phyloP scores from a whole-genome alignment of 371 early-diverging fungal genomes.

The Mucor mucedo region DNA sequence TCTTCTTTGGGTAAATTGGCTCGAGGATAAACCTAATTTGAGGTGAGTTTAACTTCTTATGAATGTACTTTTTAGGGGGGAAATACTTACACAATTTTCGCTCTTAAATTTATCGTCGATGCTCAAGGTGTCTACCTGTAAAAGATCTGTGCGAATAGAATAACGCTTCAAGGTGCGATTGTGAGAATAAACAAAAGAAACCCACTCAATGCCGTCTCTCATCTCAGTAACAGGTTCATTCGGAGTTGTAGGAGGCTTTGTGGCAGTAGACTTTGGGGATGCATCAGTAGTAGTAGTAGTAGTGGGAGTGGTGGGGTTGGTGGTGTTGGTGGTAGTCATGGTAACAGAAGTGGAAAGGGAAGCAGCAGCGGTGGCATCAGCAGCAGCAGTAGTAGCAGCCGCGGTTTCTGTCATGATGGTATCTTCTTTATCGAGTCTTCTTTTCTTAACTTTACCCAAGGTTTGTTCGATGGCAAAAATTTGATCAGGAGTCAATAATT shows the following conservation, averaged over 20 bases:
- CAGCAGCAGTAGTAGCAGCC: neutral
- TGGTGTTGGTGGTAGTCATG: neutral
- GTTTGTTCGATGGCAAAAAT: constrained; percentile 43
- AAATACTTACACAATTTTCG: constrained; percentile 74
- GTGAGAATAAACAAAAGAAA: constrained; percentile 71
- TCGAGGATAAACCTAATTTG: constrained; percentile 55
- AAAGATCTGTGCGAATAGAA: constrained; percentile 81
- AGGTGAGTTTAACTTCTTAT: neutral
- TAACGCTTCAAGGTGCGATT: constrained; percentile 71
- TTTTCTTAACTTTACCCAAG: constrained; percentile 41
- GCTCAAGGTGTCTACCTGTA: constrained; percentile 59
- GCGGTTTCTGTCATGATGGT: neutral
- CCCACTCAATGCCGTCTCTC: constrained; percentile 70
- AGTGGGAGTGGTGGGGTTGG: neutral
- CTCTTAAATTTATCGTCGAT: constrained; percentile 76
- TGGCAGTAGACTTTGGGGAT: neutral
- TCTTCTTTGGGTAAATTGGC: constrained; percentile 71
- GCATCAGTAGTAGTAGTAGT: neutral
- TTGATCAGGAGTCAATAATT: constrained; percentile 42
- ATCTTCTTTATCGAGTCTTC: constrained; percentile 34
- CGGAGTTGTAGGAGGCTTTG: constrained; percentile 24
- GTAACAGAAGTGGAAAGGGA: constrained; percentile 1
- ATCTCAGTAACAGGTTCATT: constrained; percentile 52
- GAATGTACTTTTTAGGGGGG: neutral
- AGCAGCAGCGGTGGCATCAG: neutral